A percentile compares a stretch with the other conserved stretches of the same genome.
These are phyloP conservation scores for Leccinum variicolor DNA, from an alignment of 768 basidiomycete species.

Conservation along the genomic window DNA sequence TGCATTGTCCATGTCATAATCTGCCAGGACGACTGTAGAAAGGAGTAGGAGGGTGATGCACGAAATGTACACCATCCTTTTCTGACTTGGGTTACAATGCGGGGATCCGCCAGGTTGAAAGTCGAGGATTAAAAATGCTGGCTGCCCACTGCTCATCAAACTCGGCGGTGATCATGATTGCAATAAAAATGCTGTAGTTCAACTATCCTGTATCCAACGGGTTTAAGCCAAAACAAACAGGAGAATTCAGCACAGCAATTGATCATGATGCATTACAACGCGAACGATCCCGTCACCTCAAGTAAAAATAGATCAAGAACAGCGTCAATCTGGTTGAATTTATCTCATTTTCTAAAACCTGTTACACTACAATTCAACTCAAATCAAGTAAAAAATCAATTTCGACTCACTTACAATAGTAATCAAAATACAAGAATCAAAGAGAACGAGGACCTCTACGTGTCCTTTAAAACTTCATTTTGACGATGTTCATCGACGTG, in stretches of 20 bases:
- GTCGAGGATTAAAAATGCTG: not conserved
- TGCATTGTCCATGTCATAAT: slow-evolving; percentile 25
- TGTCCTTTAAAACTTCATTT: not conserved
- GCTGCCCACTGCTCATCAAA: too few relatives aligned
- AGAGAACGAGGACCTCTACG: not conserved
- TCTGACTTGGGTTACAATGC: not conserved
- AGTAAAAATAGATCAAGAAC: not conserved
- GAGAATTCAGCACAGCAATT: not conserved
- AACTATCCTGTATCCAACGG: not conserved
- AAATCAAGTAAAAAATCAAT: not conserved
- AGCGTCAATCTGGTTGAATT: too few relatives aligned
- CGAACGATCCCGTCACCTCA: not conserved
- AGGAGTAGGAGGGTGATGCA: slow-evolving; percentile 9
- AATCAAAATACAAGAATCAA: not conserved
- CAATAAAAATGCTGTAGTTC: not conserved
- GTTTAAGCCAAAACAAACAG: not conserved
- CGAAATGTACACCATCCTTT: not conserved
- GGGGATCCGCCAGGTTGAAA: not conserved
- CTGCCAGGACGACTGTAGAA: slow-evolving; percentile 15
- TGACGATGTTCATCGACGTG: slow-evolving; percentile 1
- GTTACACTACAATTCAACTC: not conserved
- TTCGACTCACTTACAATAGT: not conserved
- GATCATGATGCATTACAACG: not conserved
- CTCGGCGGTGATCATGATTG: not conserved
- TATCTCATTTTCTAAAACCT: not conserved